Conservation (phyloP, 2,329 filamentous ascomycete genomes). For the Grosmannia huntii region DNA sequence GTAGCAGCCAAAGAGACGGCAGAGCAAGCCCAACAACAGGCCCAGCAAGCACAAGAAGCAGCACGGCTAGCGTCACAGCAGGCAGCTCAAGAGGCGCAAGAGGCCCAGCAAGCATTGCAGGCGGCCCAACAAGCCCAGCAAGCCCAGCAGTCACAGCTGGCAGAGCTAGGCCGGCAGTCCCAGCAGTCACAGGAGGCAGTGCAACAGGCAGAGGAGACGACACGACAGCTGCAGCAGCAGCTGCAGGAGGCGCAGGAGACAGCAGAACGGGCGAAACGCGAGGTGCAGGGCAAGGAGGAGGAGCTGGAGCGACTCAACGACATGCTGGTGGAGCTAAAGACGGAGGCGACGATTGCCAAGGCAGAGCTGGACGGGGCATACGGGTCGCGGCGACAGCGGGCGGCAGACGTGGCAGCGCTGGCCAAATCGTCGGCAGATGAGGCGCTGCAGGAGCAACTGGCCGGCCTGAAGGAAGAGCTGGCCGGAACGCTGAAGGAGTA, state of each 20-base stretch:
- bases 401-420: slow-evolving; percentile 41
- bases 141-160: too few relatives aligned
- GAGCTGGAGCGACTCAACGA: slow-evolving; percentile 38
- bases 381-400: slow-evolving; percentile 44
- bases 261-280: slow-evolving; percentile 18
- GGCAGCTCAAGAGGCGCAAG: slow-evolving; percentile 4
- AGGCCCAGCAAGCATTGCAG: neutral
- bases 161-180: neutral
- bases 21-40: neutral
- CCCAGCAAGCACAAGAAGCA: neutral
- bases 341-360: slow-evolving; percentile 46
- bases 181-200: neutral
- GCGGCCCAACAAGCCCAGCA: slow-evolving; percentile 5
- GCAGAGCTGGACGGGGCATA: slow-evolving; percentile 51
- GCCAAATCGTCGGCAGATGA: slow-evolving; percentile 35
- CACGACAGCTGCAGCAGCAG: neutral
- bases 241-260: neutral
- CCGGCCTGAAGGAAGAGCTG: slow-evolving; percentile 37
- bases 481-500: slow-evolving; percentile 36
- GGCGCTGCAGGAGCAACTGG: slow-evolving; percentile 34
- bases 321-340: slow-evolving; percentile 45
- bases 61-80: slow-evolving; percentile 11
- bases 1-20: neutral
- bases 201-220: slow-evolving; percentile 13
- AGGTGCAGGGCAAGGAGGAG: slow-evolving; percentile 23